Percentiles rank a stretch among this genome's conserved stretches.
phyloP scores from a whole-genome alignment of 352 stramenopile species.

The Thalassiosira sp. region DNA sequence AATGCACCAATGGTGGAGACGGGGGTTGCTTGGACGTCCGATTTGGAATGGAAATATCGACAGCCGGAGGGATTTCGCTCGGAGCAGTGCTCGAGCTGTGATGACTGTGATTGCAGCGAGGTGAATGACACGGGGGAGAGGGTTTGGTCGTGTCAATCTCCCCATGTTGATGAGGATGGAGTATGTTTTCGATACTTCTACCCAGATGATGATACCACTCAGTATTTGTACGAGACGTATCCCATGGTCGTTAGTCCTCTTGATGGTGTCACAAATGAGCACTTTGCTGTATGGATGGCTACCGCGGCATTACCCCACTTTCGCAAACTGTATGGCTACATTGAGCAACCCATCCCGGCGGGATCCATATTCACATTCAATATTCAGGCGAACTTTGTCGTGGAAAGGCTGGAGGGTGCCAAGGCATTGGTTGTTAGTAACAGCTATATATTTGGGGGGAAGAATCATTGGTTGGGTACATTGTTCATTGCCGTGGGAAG shows the following conservation, averaged over 20 bases:
- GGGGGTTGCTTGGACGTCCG: constrained; percentile 95
- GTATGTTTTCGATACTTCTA: constrained; percentile 83
- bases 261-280: constrained; percentile 95
- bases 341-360: constrained; percentile 89
- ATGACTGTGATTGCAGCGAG: constrained; percentile 49
- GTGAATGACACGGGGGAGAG: constrained; percentile 34
- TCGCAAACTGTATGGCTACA: constrained; percentile 99
- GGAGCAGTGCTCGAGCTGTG: constrained; percentile 58
- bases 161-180: constrained; percentile 60
- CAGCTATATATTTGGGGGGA: constrained; percentile 94
- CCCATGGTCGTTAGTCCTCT: constrained; percentile 83
- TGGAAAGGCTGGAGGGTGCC: constrained; percentile 92
- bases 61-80: constrained; percentile 88
- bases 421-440: constrained; percentile 97
- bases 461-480: constrained; percentile 94
- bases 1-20: constrained; percentile 87
- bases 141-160: constrained; percentile 57
- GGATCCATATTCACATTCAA: constrained; percentile 91
- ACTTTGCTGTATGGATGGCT: constrained; percentile 99
- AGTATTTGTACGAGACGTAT: constrained; percentile 86
- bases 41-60: constrained; percentile 94
- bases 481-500: constrained; percentile 94
- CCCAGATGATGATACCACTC: constrained; percentile 79
- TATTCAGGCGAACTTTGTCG: constrained; percentile 94
- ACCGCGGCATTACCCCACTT: constrained; percentile 96